phyloP scores from a whole-genome alignment of 805 yeast genomes.

The Geotrichum ghanense region DNA sequence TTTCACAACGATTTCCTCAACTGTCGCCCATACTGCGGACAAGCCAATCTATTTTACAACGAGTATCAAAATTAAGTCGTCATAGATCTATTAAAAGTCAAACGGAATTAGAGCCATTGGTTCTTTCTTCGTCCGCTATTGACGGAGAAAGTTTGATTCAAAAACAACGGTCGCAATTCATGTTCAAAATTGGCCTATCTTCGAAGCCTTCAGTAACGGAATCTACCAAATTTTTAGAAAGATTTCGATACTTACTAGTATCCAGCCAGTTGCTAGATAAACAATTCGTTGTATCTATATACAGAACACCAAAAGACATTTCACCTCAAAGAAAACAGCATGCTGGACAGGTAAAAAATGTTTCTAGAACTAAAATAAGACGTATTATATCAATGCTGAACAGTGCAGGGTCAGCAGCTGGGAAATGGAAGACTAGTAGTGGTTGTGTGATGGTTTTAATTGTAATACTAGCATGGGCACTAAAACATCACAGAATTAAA shows the following conservation, averaged over 20 bases:
- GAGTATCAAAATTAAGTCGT: no score
- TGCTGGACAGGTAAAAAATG: no score
- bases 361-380: no score
- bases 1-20: no score
- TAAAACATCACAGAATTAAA: constrained; percentile 5
- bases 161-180: background rate
- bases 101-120: background rate
- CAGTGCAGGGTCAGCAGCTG: constrained; percentile 6
- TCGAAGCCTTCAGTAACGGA: constrained; percentile 19
- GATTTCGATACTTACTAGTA: constrained; percentile 38
- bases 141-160: background rate
- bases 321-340: no score
- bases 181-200: background rate
- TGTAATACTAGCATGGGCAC: constrained; percentile 22
- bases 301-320: constrained; percentile 13
- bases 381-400: constrained; percentile 5
- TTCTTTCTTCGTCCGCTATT: background rate
- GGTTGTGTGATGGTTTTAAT: constrained; percentile 26
- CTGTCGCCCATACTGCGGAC: no score
- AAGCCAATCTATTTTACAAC: no score
- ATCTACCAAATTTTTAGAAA: constrained; percentile 33
- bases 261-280: constrained; percentile 38
- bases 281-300: constrained; percentile 14
- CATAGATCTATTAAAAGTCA: background rate
- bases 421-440: constrained; percentile 25